Evolutionary conservation across 192 early-diverging fungal genomes (phyloP), one percentile per base, ranked within the genome.

Genomic region (Entomortierella parvispora): DNA sequence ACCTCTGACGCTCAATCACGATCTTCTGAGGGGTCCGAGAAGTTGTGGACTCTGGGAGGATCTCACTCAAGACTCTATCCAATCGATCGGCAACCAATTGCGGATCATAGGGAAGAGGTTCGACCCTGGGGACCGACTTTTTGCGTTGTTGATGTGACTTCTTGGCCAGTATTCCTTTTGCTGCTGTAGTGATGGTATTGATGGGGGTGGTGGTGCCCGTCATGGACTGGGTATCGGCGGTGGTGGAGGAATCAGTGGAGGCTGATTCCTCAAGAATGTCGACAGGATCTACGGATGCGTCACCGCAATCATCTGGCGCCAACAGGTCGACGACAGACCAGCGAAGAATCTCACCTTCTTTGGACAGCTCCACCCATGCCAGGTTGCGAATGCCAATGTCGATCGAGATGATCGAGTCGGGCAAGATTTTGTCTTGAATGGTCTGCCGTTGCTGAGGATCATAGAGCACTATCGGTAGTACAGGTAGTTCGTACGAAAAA

Each of bases 351-450:
- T 71, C 46, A 0, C 64, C 47, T 11, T 82, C 62, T 15, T 22
- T 63, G 8, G 76, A 61, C 12, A 86, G 22, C 32, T 82, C 71
- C 4, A 81, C 81, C 77, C 82, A 84, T 1, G 85, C 85, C 0
- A 86, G 60, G 56, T 86, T 86, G 20, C 85, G 83, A 46, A 84
- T 81, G 0, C 85, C 85, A 17, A 86, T 51, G 54, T 86, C 85
- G 51, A 86, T 67, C 1, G 85, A 86, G 20, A 86, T 43, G 0
- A 86, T 74, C 0, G 78, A 80, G 17, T 45, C 43, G 10, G 70
- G 70, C 0, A 82, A 32, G 4, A 58, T 45, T 22, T 20, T 66
- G 11, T 47, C 12, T 29, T 62, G 54, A 45, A 76, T 42, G 43
- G 29, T 32, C 14, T 3, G 28, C 18, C 31, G 28, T 17, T 58